Percentiles rank a stretch among this genome's conserved stretches.
Evolutionary conservation across 306 rosid species (phyloP).

Genomic region (Glycine soja): DNA sequence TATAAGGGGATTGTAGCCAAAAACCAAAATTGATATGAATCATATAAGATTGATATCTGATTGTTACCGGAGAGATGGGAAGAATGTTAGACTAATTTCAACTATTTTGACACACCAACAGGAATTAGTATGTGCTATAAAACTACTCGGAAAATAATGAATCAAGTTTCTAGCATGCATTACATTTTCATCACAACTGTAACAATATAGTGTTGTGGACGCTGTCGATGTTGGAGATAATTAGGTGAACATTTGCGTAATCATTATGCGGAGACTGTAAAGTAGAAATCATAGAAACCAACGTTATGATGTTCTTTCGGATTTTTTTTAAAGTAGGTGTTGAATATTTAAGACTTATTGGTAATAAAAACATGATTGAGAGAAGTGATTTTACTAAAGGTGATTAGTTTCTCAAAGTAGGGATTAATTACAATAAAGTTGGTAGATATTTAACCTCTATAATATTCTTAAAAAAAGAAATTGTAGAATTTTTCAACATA

Average conservation of each 20-base stretch:
- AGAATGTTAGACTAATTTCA: background rate
- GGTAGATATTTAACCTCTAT: too few relatives aligned
- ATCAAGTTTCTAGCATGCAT: background rate
- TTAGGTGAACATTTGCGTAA: background rate
- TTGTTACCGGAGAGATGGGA: background rate
- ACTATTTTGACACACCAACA: background rate
- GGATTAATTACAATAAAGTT: too few relatives aligned
- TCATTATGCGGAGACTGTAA: background rate
- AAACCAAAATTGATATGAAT: conserved; percentile 24
- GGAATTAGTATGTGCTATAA: background rate
- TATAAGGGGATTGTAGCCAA: conserved; percentile 22
- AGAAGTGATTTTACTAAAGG: too few relatives aligned
- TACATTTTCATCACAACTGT: background rate
- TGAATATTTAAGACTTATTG: too few relatives aligned
- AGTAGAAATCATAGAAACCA: too few relatives aligned
- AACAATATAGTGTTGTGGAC: background rate
- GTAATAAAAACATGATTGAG: too few relatives aligned
- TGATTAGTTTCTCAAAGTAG: too few relatives aligned
- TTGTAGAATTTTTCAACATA: too few relatives aligned
- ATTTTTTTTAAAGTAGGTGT: too few relatives aligned
- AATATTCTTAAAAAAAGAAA: too few relatives aligned
- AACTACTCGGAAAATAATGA: background rate
- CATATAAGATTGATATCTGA: conserved; percentile 17
- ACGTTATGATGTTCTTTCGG: too few relatives aligned
- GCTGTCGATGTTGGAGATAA: background rate